These are phyloP conservation scores for Crinitomyces ghanaensis DNA, from an alignment of 805 yeast genomes.

Conservation along the genomic window DNA sequence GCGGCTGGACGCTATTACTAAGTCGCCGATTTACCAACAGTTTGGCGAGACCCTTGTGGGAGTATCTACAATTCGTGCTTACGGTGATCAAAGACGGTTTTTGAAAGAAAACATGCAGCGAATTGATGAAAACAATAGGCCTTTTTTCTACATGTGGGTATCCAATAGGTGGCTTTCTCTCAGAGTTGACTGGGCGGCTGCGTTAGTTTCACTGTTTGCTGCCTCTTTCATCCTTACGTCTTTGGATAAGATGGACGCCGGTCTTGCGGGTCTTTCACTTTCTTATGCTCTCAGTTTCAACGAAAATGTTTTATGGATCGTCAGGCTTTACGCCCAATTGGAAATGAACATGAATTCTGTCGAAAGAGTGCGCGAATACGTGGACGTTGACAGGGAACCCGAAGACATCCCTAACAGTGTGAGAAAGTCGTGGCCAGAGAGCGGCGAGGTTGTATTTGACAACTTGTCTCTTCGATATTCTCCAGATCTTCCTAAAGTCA, in stretches of 20 bases:
- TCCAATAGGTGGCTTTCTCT: constrained; percentile 87
- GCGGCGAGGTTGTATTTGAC: constrained; percentile 65
- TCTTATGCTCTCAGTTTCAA: constrained; percentile 84
- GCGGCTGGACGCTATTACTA: constrained; percentile 74
- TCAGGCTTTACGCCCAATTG: constrained; percentile 74
- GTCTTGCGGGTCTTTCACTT: constrained; percentile 87
- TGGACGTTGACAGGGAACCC: constrained; percentile 81
- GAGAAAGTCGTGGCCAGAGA: constrained; percentile 71
- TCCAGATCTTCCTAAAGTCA: constrained; percentile 73
- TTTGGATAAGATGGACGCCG: constrained; percentile 65
- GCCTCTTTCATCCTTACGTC: constrained; percentile 64
- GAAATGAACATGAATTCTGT: constrained; percentile 96
- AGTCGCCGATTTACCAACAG: constrained; percentile 93
- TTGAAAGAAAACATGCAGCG: constrained; percentile 64
- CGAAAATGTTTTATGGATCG: constrained; percentile 81
- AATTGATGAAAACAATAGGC: constrained; percentile 76
- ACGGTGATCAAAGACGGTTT: constrained; percentile 80
- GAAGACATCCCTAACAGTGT: constrained; percentile 38
- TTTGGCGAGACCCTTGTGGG: constrained; percentile 88
- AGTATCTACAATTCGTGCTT: constrained; percentile 88
- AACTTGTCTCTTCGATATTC: constrained; percentile 78
- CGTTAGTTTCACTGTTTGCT: constrained; percentile 64
- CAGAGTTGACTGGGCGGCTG: constrained; percentile 75
- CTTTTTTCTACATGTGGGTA: constrained; percentile 89
- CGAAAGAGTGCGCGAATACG: constrained; percentile 87